Conservation (phyloP, 1,284 basidiomycete genomes). For the Marasmius sp. region DNA sequence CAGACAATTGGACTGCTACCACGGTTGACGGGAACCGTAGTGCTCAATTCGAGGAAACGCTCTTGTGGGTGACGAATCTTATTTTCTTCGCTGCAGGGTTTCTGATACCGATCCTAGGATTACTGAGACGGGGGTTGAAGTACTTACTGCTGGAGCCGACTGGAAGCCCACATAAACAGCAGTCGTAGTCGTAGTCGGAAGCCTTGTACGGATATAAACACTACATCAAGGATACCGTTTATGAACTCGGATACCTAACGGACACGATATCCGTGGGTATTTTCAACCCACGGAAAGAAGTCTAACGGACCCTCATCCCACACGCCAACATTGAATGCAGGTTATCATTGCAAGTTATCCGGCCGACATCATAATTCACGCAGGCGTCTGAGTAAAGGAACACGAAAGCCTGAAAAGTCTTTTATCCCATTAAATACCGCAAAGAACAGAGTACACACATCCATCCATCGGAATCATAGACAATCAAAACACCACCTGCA, state of each 20-base stretch:
- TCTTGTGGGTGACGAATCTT: slow-evolving; percentile 56
- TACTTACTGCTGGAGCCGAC: slow-evolving; percentile 71
- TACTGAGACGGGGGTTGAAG: slow-evolving; percentile 89
- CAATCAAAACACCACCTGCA: slow-evolving; percentile 1
- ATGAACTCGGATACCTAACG: too few relatives aligned
- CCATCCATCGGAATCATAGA: too few relatives aligned
- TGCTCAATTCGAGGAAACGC: slow-evolving; percentile 95
- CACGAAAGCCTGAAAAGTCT: background rate
- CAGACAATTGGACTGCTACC: slow-evolving; percentile 92
- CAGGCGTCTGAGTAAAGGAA: background rate
- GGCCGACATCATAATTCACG: too few relatives aligned
- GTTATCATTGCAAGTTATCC: too few relatives aligned
- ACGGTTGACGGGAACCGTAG: slow-evolving; percentile 87
- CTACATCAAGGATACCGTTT: too few relatives aligned
- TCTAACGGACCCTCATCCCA: too few relatives aligned
- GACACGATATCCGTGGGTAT: too few relatives aligned
- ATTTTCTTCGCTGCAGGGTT: slow-evolving; percentile 1
- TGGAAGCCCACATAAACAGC: slow-evolving; percentile 24
- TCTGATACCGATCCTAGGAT: slow-evolving; percentile 53
- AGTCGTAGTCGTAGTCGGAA: background rate
- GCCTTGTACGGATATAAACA: too few relatives aligned
- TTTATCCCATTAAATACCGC: background rate
- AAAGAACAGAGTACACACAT: background rate
- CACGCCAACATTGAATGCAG: too few relatives aligned
- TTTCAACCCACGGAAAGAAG: too few relatives aligned